Conservation (phyloP, 78 protist species). For the Creolimax fragrantissima region DNA sequence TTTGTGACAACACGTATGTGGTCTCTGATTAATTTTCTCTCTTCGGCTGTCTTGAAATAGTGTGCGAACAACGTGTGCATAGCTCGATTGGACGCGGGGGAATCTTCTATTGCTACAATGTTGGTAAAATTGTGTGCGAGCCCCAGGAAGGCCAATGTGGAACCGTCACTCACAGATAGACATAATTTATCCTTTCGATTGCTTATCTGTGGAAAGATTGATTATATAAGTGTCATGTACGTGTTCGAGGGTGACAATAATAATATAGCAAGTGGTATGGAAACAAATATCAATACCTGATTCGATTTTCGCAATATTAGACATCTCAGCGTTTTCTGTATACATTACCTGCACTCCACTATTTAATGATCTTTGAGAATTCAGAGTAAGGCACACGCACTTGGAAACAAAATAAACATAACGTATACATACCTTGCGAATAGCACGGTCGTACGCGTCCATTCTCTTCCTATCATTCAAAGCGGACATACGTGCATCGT, state of each 20-base stretch:
- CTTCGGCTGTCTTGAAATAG: neutral
- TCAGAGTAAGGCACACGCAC: neutral
- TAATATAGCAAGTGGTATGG: too few relatives aligned
- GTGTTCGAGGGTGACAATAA: too few relatives aligned
- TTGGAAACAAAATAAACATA: neutral
- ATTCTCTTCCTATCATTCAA: neutral
- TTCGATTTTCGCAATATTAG: too few relatives aligned
- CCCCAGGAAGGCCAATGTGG: neutral
- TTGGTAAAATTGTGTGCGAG: neutral
- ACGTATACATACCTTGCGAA: neutral
- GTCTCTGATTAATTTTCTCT: neutral
- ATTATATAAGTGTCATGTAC: too few relatives aligned
- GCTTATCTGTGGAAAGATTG: too few relatives aligned
- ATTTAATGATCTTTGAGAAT: too few relatives aligned
- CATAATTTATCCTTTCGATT: neutral
- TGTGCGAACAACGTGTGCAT: neutral
- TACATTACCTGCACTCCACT: too few relatives aligned
- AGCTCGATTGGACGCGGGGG: neutral
- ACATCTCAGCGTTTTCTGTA: too few relatives aligned
- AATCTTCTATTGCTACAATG: neutral
- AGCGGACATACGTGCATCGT: neutral
- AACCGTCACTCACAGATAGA: neutral
- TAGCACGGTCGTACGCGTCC: neutral
- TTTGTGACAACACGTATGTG: neutral
- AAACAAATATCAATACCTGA: too few relatives aligned